phyloP scores from a whole-genome alignment of 2,329 filamentous ascomycete species.

The Ceratocystis eucalypticola region DNA sequence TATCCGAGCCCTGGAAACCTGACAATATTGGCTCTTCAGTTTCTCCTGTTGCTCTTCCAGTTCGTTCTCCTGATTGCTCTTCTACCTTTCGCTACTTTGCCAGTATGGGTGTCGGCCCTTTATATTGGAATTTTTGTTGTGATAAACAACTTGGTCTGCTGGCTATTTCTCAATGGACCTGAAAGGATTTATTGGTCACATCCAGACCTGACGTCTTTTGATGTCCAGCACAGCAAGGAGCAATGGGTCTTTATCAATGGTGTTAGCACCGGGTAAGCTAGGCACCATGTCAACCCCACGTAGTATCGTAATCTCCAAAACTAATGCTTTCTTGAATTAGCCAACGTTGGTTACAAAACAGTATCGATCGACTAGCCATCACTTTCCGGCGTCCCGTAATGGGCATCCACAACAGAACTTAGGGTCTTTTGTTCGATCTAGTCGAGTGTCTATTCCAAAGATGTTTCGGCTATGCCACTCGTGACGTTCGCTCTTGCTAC shows the following conservation, averaged over 20 bases:
- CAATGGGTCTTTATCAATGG: constrained; percentile 75
- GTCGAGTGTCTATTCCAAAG: constrained; percentile 67
- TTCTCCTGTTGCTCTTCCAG: constrained; percentile 46
- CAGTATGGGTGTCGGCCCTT: constrained; percentile 34
- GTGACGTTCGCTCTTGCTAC: constrained; percentile 51
- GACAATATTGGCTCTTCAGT: constrained; percentile 43
- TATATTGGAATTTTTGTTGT: constrained; percentile 33
- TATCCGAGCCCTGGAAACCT: constrained; percentile 44
- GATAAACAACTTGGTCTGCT: constrained; percentile 39
- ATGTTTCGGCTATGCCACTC: constrained; percentile 57
- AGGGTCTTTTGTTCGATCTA: constrained; percentile 61
- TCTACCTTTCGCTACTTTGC: constrained; percentile 33
- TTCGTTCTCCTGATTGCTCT: constrained; percentile 47
- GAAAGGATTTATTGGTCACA: constrained; percentile 38
- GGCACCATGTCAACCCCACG: not conserved
- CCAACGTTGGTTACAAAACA: constrained; percentile 54
- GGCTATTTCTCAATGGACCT: constrained; percentile 38
- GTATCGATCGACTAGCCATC: constrained; percentile 55
- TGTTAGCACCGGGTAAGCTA: constrained; percentile 45
- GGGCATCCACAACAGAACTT: constrained; percentile 64
- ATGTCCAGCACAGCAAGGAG: constrained; percentile 44
- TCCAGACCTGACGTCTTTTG: constrained; percentile 36
- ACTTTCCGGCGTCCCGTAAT: constrained; percentile 59
- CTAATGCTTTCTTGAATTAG: constrained; percentile 24
- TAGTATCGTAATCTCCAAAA: constrained; percentile 17